These are phyloP conservation scores for Suhomyces kunorum DNA, from an alignment of 1,139 yeast species.

Conservation along the genomic window DNA sequence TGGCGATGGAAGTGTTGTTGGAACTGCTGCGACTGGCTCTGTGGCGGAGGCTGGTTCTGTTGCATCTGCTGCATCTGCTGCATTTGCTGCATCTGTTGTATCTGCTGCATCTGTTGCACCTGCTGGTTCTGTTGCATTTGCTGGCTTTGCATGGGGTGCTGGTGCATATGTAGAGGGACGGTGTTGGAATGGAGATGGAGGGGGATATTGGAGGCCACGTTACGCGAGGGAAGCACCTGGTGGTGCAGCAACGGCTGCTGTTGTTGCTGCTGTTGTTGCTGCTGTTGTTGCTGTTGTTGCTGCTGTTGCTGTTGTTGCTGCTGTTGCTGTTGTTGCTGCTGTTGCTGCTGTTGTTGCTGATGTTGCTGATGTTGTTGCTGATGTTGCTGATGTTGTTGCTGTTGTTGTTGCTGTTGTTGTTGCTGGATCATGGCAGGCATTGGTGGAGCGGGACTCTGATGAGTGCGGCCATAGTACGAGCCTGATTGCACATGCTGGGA, in stretches of 20 bases:
- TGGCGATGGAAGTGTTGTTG: constrained; percentile 15
- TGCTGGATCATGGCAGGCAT: constrained; percentile 1
- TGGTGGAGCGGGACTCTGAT: constrained; percentile 11
- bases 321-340: background rate
- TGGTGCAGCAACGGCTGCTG: constrained; percentile 2
- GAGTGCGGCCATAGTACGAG: constrained; percentile 10
- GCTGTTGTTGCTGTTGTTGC: constrained; percentile 3
- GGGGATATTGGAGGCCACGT: constrained; percentile 8
- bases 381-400: background rate
- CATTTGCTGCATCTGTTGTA: background rate
- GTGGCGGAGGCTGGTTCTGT: background rate
- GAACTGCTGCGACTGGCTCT: background rate
- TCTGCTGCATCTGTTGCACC: background rate
- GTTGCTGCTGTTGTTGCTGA: constrained; percentile 2
- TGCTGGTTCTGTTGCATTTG: background rate
- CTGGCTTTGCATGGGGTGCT: constrained; percentile 2
- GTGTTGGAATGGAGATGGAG: constrained; percentile 10
- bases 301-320: constrained; percentile 6
- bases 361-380: constrained; percentile 1
- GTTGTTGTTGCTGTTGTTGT: background rate
- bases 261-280: background rate
- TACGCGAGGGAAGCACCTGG: constrained; percentile 9
- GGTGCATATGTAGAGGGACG: constrained; percentile 8
- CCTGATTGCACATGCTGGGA: constrained; percentile 12
- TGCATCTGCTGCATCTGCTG: background rate